A percentile compares a stretch with the other conserved stretches of the same genome.
Evolutionary conservation across 805 yeast species (phyloP).

Genomic region (Candida palmyrensis): DNA sequence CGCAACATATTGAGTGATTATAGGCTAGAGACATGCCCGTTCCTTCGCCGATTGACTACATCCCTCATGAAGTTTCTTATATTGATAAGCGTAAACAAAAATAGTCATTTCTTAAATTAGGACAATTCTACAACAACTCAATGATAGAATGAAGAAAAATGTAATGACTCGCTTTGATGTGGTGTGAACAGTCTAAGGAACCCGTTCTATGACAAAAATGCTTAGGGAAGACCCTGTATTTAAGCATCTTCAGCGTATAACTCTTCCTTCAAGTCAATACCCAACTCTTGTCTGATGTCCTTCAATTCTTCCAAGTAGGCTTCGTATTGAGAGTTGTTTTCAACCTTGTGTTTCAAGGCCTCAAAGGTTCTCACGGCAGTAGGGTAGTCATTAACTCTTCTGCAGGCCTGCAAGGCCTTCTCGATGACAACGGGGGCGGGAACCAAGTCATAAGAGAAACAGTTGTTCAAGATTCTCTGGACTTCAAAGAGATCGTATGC

Average conservation of each 20-base stretch:
- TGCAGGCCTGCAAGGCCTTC: constrained; percentile 94
- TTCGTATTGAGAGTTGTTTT: constrained; percentile 86
- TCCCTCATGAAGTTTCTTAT: too few relatives aligned
- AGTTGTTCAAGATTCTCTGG: constrained; percentile 91
- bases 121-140: too few relatives aligned
- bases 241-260: constrained; percentile 44
- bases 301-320: constrained; percentile 95
- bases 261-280: constrained; percentile 89
- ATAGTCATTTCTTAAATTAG: too few relatives aligned
- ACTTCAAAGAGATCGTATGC: constrained; percentile 45
- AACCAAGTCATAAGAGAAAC: constrained; percentile 96
- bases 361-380: constrained; percentile 98
- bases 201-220: too few relatives aligned
- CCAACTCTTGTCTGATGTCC: constrained; percentile 86
- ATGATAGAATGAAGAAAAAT: background rate
- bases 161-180: background rate
- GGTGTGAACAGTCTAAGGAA: too few relatives aligned
- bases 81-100: too few relatives aligned
- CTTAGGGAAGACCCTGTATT: too few relatives aligned
- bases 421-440: constrained; percentile 96
- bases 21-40: too few relatives aligned
- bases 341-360: constrained; percentile 95
- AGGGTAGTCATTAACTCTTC: constrained; percentile 98
- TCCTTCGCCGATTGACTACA: too few relatives aligned
- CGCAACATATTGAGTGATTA: too few relatives aligned